These are phyloP conservation scores for Irpex rosettiformis DNA, from an alignment of 1,284 basidiomycete species.

Conservation along the genomic window DNA sequence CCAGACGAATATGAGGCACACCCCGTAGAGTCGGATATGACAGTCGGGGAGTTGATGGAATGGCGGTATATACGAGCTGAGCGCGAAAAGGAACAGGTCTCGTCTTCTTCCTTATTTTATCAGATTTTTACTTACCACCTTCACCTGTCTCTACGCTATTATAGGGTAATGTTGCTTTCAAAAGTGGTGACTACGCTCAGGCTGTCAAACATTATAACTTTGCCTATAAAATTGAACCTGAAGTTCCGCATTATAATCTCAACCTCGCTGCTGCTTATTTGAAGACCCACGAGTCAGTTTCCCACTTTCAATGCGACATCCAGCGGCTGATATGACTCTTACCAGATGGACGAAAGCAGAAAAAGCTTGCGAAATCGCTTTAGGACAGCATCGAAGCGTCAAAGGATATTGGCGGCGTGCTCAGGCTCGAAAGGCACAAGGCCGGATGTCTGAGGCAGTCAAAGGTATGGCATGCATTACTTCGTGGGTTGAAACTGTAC, in stretches of 20 bases:
- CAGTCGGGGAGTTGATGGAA: slow-evolving; percentile 66
- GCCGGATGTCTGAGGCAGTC: slow-evolving; percentile 54
- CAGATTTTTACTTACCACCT: not conserved
- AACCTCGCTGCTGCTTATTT: slow-evolving; percentile 69
- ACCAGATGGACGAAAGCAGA: slow-evolving; percentile 70
- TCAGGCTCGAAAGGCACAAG: slow-evolving; percentile 57
- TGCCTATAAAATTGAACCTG: slow-evolving; percentile 60
- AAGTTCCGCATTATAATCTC: slow-evolving; percentile 67
- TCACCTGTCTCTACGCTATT: not conserved
- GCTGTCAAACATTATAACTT: slow-evolving; percentile 56
- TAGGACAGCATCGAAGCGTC: slow-evolving; percentile 58
- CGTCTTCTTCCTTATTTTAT: slow-evolving; percentile 15
- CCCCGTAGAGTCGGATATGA: slow-evolving; percentile 46
- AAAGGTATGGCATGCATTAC: slow-evolving; percentile 38
- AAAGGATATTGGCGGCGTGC: slow-evolving; percentile 67
- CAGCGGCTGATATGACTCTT: too few relatives aligned
- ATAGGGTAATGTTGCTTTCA: slow-evolving; percentile 64
- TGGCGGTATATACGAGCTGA: slow-evolving; percentile 66
- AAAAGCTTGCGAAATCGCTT: slow-evolving; percentile 57
- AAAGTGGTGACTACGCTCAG: slow-evolving; percentile 48
- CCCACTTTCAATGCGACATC: too few relatives aligned
- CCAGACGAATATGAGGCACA: slow-evolving; percentile 44
- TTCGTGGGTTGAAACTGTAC: not conserved
- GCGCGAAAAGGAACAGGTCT: slow-evolving; percentile 61
- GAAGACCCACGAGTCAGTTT: slow-evolving; percentile 57